A percentile compares a stretch with the other conserved stretches of the same genome.
These are phyloP conservation scores for Kazachstania africana DNA, from an alignment of 805 yeast genomes.

Conservation along the genomic window DNA sequence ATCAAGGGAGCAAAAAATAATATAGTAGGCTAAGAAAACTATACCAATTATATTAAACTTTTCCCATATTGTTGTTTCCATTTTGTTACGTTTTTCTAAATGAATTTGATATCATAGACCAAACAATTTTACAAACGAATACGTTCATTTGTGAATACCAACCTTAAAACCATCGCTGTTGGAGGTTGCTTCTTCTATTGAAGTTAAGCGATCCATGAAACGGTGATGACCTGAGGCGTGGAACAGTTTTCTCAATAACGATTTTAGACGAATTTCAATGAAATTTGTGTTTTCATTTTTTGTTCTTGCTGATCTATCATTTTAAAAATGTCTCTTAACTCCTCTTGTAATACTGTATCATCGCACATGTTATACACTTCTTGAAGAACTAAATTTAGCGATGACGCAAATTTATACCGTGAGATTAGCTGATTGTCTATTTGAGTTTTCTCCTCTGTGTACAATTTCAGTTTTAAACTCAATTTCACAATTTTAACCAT, in stretches of 20 bases:
- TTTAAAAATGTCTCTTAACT: conserved; percentile 9
- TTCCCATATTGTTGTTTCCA: no score
- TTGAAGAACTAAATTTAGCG: conserved; percentile 16
- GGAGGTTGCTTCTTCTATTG: conserved; percentile 61
- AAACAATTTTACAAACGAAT: neutral
- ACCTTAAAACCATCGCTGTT: conserved; percentile 98
- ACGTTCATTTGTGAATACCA: conserved; percentile 26
- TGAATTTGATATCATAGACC: conserved; percentile 3
- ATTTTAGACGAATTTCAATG: conserved; percentile 11
- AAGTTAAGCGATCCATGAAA: conserved; percentile 75
- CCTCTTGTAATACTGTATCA: conserved; percentile 3
- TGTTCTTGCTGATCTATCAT: conserved; percentile 14
- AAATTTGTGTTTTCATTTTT: conserved; percentile 18
- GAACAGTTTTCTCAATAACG: conserved; percentile 34
- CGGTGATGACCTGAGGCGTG: conserved; percentile 92
- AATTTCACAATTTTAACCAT: conserved; percentile 14
- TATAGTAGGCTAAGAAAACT: no score
- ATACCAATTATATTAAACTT: no score
- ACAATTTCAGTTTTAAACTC: conserved; percentile 17
- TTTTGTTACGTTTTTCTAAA: no score
- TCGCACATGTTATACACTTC: conserved; percentile 10
- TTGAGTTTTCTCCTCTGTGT: neutral
- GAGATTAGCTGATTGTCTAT: conserved; percentile 4
- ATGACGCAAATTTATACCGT: conserved; percentile 19
- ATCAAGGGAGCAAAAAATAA: no score